phyloP scores from a whole-genome alignment of 495 filamentous ascomycete genomes.

The Hyaloscypha variabilis region DNA sequence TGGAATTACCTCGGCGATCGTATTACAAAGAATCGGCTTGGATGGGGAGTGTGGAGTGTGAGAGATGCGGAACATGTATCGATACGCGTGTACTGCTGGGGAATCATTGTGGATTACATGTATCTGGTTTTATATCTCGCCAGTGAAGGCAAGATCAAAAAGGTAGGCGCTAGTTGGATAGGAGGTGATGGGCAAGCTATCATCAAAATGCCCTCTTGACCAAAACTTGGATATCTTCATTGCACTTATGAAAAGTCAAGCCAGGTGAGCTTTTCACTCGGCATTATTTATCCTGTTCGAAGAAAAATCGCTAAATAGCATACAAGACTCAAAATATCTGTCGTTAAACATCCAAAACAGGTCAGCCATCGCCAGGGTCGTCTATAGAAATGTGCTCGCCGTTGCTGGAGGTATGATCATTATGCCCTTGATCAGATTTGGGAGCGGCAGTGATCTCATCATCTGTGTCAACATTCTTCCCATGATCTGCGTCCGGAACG shows the following conservation, averaged over 20 bases:
- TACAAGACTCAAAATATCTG: neutral
- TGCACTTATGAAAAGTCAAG: no score
- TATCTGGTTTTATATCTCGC: constrained; percentile 68
- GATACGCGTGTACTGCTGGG: constrained; percentile 69
- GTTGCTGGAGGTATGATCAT: neutral
- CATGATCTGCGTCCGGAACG: neutral
- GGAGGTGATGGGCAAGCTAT: constrained; percentile 55
- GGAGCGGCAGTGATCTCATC: neutral
- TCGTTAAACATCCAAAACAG: neutral
- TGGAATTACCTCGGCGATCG: constrained; percentile 66
- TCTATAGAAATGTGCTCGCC: neutral
- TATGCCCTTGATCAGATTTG: neutral
- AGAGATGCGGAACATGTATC: constrained; percentile 38
- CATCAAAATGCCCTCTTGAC: constrained; percentile 38
- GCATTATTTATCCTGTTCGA: neutral
- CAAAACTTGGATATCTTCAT: neutral
- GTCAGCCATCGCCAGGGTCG: neutral
- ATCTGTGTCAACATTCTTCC: neutral
- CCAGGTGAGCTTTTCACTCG: neutral
- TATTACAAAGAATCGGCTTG: constrained; percentile 58
- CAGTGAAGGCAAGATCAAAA: constrained; percentile 57
- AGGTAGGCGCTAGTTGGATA: constrained; percentile 59
- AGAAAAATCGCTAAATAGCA: neutral
- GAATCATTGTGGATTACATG: constrained; percentile 60
- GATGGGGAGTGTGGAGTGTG: constrained; percentile 65